phyloP scores from a whole-genome alignment of 106 monocot species.

The Acanthochlamys bracteata region DNA sequence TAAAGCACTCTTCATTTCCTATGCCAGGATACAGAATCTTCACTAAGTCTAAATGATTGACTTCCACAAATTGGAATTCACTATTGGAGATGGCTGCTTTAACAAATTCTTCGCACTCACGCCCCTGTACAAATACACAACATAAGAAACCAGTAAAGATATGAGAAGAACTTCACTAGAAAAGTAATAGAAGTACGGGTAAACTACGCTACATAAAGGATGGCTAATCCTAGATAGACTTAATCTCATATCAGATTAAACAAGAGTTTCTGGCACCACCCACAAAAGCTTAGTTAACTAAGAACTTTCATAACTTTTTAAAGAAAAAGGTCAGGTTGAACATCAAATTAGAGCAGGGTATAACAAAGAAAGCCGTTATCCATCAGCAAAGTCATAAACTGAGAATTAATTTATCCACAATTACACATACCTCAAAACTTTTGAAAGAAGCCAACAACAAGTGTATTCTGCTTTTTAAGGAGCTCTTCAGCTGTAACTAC shows the following conservation, averaged over 20 bases:
- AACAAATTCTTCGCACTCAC: conserved; percentile 67
- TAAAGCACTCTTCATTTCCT: conserved; percentile 35
- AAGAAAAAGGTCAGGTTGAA: no score
- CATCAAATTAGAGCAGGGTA: no score
- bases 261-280: no score
- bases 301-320: no score
- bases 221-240: no score
- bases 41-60: conserved; percentile 48
- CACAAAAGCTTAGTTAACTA: no score
- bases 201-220: no score
- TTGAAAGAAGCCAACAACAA: conserved; percentile 67
- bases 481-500: conserved; percentile 55
- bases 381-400: no score
- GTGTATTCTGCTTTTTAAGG: conserved; percentile 43
- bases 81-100: conserved; percentile 74
- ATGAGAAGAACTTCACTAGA: background rate
- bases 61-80: conserved; percentile 86
- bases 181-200: no score
- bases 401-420: no score
- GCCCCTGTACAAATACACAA: conserved; percentile 30
- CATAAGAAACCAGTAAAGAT: background rate
- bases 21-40: conserved; percentile 65
- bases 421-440: conserved; percentile 48
- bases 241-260: no score
- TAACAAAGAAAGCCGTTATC: no score